Base-by-base conservation (phyloP, 306 rosid genomes). In the Ormosia semicastrata region DNA sequence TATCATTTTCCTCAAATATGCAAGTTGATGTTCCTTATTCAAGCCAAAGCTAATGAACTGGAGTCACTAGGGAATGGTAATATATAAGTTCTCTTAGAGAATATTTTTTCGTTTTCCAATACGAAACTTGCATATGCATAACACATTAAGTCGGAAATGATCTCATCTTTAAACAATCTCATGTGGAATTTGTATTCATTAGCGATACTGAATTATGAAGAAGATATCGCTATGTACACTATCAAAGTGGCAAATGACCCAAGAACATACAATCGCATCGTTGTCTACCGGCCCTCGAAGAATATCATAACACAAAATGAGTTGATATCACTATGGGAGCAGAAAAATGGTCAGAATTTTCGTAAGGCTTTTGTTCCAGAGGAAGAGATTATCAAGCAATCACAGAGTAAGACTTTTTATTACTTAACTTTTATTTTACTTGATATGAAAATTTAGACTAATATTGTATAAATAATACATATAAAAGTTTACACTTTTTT, bases 151-250 rank as follows among this genome's bases (percentile, higher is more conserved):
- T 2, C 6, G 5, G 17, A 12, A 49, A 49, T 49, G 15, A 49
- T 12, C 6, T 49, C 54, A 49, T 49, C 17, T 49, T 49, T 49
- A 7, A 11, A 40, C 33, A 10, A 34, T 49, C 33, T 49, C 7
- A 10, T 11, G 37, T 7, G 4, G 29, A 39, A 14, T 57, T 3
- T 66, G 15, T 69, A 33, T 73, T 29, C 8, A 14, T 7, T 53
- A 89, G 90, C 80, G 2, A 71, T 89, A 52, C 76, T 89, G 5
- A 89, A 86, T 76, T 84, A 86, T 59, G 88, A 89, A 86, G 85
- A 89, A 49, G 90, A 89, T 50, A 24, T 89, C 0, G 90, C 84
- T 0, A 39, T 72, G 69, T 86, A 84, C 73, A 84, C 90, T 5
- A 79, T 89, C n/a, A 89, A 84, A 84, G 87, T 53, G 12, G 90